Base-by-base conservation (phyloP, 768 basidiomycete species). In the Panaeolus papilionaceus region DNA sequence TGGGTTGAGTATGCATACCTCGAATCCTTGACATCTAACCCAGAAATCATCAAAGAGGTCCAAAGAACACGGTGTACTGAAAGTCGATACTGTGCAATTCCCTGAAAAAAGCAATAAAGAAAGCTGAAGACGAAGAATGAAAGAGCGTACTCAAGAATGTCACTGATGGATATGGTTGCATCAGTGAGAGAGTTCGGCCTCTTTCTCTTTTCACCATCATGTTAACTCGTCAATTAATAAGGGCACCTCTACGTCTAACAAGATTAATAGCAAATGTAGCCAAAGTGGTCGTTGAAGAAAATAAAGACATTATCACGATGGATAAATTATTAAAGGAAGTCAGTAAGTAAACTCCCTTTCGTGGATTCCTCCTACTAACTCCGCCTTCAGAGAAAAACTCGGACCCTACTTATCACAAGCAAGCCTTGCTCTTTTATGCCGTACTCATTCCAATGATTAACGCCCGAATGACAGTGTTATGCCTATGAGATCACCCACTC, bases 271-370 rank as follows among this genome's bases (percentile, higher is more conserved):
- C 40, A 42, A 42, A 69, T 37, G 45, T 73, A 40, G 66, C 74
- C 7, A 72, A 74, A 16, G 78, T 80, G 8, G 79, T 82, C 20
- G 76, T 75, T 20, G 81, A 85, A 65, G 90, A 91, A 75, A 88
- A 83, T 4, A 81, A 88, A 65, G 87, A 89, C 76, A 82, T 92
- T 12, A 82, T 79, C 10, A 78, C 81, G 14, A 87, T 91, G 83
- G 89, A 90, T 73, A 75, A 73, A 26, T 78, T 90, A 33, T 77
- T 91, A 68, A 84, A 81, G 66, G 77, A 77, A 45, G 85, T 89
- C 74, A 83, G 90, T 91, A 71, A 84, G 89, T 79, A 51, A 37
- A 33, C 23, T 23, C 1, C 45, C 11, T 40, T 10, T 26, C 12
- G 33, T 65, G 37, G 47, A 65, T 14, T 40, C 23, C 20, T 28